Conservation (phyloP, 1,284 basidiomycete species). For the Papiliotrema laurentii region DNA sequence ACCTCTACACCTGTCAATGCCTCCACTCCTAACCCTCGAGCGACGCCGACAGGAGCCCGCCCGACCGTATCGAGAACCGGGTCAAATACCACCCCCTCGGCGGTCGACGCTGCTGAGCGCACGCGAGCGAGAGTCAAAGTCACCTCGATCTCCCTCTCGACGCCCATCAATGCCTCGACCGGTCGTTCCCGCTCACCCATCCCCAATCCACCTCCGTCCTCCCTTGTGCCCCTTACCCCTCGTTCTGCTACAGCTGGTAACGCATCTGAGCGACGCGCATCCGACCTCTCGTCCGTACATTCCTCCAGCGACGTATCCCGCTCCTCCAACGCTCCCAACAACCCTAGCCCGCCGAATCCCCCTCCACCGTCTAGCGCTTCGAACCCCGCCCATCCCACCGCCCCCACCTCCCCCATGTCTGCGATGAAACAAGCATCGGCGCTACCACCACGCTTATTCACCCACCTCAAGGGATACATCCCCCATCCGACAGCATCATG, state of each 20-base stretch:
- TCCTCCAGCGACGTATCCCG: not conserved
- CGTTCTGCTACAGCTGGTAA: not conserved
- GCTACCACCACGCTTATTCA: not conserved
- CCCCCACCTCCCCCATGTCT: not conserved
- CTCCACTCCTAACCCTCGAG: no score
- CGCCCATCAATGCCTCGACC: no score
- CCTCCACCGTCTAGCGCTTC: no score
- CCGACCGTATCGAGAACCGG: not conserved
- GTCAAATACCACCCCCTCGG: not conserved
- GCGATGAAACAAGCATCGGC: not conserved
- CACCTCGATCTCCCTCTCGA: not conserved
- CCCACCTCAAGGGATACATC: slow-evolving; percentile 1
- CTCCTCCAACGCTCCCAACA: not conserved
- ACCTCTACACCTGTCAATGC: not conserved
- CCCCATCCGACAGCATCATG: slow-evolving; percentile 19
- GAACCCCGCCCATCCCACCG: not conserved
- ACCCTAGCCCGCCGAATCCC: no score
- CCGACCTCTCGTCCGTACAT: no score
- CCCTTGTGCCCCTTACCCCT: not conserved
- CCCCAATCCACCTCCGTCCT: not conserved
- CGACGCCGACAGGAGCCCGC: no score
- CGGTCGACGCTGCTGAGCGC: not conserved
- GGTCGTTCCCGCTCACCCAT: no score
- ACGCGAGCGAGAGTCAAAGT: not conserved
- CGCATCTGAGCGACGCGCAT: no score